Evolutionary conservation across 208 protist genomes (phyloP).

Genomic region (Crithidia brevicula): DNA sequence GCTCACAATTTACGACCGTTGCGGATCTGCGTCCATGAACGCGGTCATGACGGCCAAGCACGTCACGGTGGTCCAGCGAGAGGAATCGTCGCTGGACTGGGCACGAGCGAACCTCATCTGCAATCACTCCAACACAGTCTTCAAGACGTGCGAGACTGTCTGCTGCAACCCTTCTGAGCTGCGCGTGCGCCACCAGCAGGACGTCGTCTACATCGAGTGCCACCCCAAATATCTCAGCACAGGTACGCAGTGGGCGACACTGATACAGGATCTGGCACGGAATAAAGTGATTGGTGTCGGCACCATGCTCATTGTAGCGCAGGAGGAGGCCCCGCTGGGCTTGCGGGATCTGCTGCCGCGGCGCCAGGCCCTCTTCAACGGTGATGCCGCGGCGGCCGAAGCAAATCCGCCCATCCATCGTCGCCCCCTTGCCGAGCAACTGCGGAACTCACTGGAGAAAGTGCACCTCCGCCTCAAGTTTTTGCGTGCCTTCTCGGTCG

Average conservation of each 20-base stretch:
- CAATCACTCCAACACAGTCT: slow-evolving; percentile 68
- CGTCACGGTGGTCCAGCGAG: slow-evolving; percentile 66
- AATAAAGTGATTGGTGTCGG: slow-evolving; percentile 60
- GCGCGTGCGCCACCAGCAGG: slow-evolving; percentile 33
- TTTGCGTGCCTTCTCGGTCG: slow-evolving; percentile 68
- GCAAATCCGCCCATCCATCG: slow-evolving; percentile 17
- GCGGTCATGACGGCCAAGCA: slow-evolving; percentile 78
- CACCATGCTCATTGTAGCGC: slow-evolving; percentile 67
- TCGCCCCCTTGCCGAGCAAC: slow-evolving; percentile 36
- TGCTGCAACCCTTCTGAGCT: slow-evolving; percentile 50
- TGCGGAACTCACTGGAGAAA: slow-evolving; percentile 51
- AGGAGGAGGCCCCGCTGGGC: slow-evolving; percentile 71
- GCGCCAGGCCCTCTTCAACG: neutral
- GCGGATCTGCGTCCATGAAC: slow-evolving; percentile 69
- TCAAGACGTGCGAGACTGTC: slow-evolving; percentile 64
- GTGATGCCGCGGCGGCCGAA: slow-evolving; percentile 3
- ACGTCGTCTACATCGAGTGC: slow-evolving; percentile 82
- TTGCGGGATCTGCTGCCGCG: slow-evolving; percentile 57
- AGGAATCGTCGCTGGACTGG: slow-evolving; percentile 52
- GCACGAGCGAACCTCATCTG: slow-evolving; percentile 69
- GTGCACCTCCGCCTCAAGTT: slow-evolving; percentile 56
- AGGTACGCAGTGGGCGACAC: slow-evolving; percentile 54
- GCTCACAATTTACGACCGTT: slow-evolving; percentile 79
- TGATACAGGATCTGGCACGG: slow-evolving; percentile 42
- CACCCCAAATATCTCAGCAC: slow-evolving; percentile 53